A percentile compares a stretch with the other conserved stretches of the same genome.
Evolutionary conservation across 768 basidiomycete genomes (phyloP).

Genomic region (Termitomyces sp.): DNA sequence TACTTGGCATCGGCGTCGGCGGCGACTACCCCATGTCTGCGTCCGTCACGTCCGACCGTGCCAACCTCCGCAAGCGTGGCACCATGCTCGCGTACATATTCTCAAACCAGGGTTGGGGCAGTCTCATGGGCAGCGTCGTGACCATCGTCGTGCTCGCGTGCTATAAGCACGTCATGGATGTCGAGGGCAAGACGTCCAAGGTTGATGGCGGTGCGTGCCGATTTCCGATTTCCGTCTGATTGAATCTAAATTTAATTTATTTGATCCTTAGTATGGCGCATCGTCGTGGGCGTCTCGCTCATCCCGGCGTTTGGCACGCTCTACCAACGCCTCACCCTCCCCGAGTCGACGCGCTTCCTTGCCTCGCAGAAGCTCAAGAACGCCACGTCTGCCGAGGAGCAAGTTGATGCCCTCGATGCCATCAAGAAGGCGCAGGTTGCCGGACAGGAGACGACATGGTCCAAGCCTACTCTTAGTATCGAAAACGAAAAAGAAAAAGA

Average conservation of each 20-base stretch:
- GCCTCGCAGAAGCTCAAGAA: conserved; percentile 32
- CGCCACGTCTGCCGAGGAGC: conserved; percentile 7
- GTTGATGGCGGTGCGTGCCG: conserved; percentile 56
- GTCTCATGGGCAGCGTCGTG: conserved; percentile 53
- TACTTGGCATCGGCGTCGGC: conserved; percentile 74
- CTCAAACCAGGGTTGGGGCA: conserved; percentile 76
- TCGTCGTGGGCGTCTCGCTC: conserved; percentile 67
- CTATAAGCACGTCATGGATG: conserved; percentile 62
- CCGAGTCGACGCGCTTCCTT: conserved; percentile 56
- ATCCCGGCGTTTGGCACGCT: conserved; percentile 70
- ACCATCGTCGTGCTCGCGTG: conserved; percentile 59
- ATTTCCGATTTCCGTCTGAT: not conserved
- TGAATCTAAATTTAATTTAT: not conserved
- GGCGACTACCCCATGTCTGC: conserved; percentile 81
- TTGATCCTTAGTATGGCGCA: conserved; percentile 56
- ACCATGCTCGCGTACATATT: conserved; percentile 76
- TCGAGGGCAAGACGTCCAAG: conserved; percentile 49
- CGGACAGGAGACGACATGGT: conserved; percentile 19
- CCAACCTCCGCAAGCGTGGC: conserved; percentile 60
- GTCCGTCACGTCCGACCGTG: conserved; percentile 59
- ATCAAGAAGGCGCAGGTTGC: conserved; percentile 24
- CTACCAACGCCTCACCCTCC: conserved; percentile 70
- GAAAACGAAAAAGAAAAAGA: not conserved
- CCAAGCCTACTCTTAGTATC: not conserved
- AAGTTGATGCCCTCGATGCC: conserved; percentile 22